Percentiles rank a stretch among this genome's conserved stretches.
Evolutionary conservation across 1,139 yeast species (phyloP).

Genomic region (Blastobotrys niveus): DNA sequence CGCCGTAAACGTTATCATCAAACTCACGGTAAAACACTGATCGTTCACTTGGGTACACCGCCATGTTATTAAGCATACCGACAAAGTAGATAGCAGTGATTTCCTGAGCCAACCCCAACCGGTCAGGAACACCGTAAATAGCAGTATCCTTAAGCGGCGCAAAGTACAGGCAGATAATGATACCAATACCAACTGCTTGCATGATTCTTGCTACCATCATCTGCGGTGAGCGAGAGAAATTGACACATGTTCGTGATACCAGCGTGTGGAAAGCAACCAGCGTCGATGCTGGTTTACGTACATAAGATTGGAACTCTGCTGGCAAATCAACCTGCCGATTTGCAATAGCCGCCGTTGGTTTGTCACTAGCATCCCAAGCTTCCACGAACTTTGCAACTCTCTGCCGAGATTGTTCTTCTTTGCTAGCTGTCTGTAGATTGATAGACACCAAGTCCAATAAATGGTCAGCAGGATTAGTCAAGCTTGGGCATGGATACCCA

Average conservation of each 20-base stretch:
- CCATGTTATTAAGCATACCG: conserved; percentile 72
- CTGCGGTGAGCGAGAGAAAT: conserved; percentile 56
- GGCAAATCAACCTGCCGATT: conserved; percentile 11
- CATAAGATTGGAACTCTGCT: conserved; percentile 20
- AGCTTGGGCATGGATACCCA: conserved; percentile 44
- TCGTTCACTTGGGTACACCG: conserved; percentile 69
- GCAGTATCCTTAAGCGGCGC: conserved; percentile 58
- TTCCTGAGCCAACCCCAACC: conserved; percentile 74
- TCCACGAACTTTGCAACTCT: conserved; percentile 45
- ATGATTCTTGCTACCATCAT: conserved; percentile 60
- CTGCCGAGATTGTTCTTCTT: conserved; percentile 41
- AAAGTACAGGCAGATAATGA: conserved; percentile 62
- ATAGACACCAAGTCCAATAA: conserved; percentile 66
- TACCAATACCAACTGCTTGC: conserved; percentile 60
- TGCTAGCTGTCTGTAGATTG: conserved; percentile 43
- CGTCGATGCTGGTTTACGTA: conserved; percentile 33
- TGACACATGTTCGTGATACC: conserved; percentile 43
- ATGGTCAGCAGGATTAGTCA: conserved; percentile 56
- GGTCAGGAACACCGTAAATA: conserved; percentile 51
- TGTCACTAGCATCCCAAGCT: conserved; percentile 43
- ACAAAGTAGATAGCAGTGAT: conserved; percentile 66
- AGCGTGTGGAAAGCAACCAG: conserved; percentile 40
- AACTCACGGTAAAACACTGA: conserved; percentile 74
- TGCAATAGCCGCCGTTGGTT: neutral
- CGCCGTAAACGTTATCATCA: conserved; percentile 66